Evolutionary conservation across 1,139 yeast species (phyloP), one percentile per base, ranked within the genome.

Genomic region (Trichomonascaceae sp.): DNA sequence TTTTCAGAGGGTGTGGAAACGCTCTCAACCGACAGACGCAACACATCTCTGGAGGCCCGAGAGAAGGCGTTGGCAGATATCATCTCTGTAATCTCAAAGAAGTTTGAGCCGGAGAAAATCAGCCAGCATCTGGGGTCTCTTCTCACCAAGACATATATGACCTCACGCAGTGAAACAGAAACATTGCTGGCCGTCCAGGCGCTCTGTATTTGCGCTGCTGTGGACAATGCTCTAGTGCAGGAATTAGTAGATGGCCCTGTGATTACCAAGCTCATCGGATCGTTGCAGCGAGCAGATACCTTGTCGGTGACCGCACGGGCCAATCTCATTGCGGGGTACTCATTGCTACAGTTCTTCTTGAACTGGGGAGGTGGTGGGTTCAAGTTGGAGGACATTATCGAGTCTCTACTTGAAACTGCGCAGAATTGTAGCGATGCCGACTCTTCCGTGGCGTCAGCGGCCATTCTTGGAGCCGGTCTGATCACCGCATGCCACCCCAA

Each of bases 311-410:
- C 38, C 15, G 33, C 37, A 9, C 39, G 49, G 4, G 53, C 56
- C 13, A 44, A 49, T 14, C 34, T 45, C 31, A 39, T 42, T 11
- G 44, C 53, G 11, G 48, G 49, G 9, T 56, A 50, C 37, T 44
- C 54, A 5, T 40, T 55, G 29, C 40, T 58, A 16, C 54, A 52
- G 32, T 57, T 46, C 33, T 43, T 54, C 34, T 37, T 48, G 33
- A 44, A 48, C 31, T 45, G 45, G 20, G 62, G 60, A 13, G 50
- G 58, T 20, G 60, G 61, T 13, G 60, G 59, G 6, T 57, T 45
- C 41, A 50, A 51, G 15, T 48, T 54, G 13, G 62, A 57, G 17
- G 45, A 45, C 3, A 37, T 44, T 6, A 47, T 51, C 16, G 44
- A 42, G 17, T 39, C 35, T 14, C 40, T 57, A n/a, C 34, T 57